phyloP scores from a whole-genome alignment of 179 eudicot genomes.

The Heliamphora pulchella region DNA sequence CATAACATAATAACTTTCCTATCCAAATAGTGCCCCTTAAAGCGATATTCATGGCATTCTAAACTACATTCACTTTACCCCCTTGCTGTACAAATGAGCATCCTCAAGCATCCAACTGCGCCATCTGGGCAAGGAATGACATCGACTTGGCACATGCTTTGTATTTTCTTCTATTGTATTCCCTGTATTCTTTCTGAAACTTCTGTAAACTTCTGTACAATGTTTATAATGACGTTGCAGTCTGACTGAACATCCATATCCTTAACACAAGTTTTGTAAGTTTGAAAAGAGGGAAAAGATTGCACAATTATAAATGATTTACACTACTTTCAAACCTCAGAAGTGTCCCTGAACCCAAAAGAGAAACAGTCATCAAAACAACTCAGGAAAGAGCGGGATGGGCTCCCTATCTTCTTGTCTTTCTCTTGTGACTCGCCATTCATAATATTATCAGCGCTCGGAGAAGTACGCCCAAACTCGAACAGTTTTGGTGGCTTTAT shows the following conservation, averaged over 20 bases:
- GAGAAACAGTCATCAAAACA: slow-evolving; percentile 15
- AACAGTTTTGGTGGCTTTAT: slow-evolving; percentile 9
- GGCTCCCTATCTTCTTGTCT: neutral
- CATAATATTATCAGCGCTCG: slow-evolving; percentile 14
- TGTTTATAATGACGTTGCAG: neutral
- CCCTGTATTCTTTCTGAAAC: neutral
- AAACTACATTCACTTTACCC: no score
- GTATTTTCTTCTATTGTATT: neutral
- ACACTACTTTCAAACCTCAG: neutral
- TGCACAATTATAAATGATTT: neutral
- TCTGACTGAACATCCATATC: neutral
- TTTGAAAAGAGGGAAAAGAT: neutral
- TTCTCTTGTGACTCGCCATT: slow-evolving; percentile 4
- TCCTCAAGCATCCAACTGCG: no score
- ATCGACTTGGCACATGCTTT: neutral
- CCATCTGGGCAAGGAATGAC: neutral
- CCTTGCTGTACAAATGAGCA: no score
- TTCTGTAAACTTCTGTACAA: neutral
- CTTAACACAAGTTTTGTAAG: neutral
- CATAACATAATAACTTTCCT: no score
- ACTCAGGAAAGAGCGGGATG: neutral
- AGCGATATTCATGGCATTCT: no score
- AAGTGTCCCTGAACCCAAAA: slow-evolving; percentile 2
- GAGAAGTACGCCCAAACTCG: slow-evolving; percentile 12
- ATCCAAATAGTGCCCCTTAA: no score